These are phyloP conservation scores for Symmetrospora coprosmae DNA, from an alignment of 768 basidiomycete genomes.

Conservation along the genomic window DNA sequence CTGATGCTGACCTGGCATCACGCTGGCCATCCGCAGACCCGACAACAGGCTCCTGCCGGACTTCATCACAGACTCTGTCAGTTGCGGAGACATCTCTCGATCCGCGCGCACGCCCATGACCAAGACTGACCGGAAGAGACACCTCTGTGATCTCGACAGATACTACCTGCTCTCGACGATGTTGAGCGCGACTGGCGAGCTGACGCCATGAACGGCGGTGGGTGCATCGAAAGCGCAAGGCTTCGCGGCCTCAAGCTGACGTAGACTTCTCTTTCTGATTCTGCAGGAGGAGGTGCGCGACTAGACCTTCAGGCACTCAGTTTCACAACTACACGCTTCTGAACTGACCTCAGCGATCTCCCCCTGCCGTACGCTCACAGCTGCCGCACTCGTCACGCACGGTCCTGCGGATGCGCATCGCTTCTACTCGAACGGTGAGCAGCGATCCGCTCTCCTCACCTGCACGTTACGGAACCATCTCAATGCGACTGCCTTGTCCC, in stretches of 20 bases:
- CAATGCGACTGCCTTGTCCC: not conserved
- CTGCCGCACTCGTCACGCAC: constrained; percentile 31
- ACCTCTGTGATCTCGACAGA: not conserved
- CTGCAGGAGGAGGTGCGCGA: too few species aligned
- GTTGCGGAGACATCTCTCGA: too few species aligned
- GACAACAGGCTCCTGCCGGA: constrained; percentile 38
- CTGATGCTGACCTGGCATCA: too few species aligned
- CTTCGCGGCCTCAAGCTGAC: too few species aligned
- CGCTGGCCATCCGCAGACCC: constrained; percentile 32
- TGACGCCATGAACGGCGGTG: constrained; percentile 19
- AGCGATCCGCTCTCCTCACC: not conserved
- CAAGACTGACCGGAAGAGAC: too few species aligned
- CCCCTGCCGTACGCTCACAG: not conserved
- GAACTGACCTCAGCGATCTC: too few species aligned
- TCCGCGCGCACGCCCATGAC: too few species aligned
- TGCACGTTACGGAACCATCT: not conserved
- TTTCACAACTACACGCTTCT: too few species aligned
- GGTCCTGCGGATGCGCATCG: constrained; percentile 34
- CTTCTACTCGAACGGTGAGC: constrained; percentile 36
- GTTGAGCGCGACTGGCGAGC: constrained; percentile 37
- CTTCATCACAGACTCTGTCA: constrained; percentile 33
- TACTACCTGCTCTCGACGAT: constrained; percentile 32
- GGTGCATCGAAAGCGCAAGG: too few species aligned
- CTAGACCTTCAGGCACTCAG: too few species aligned
- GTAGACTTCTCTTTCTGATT: too few species aligned